A percentile compares a stretch with the other conserved stretches of the same genome.
phyloP scores from a whole-genome alignment of 305 asterid species.

The Solanum hybrid region DNA sequence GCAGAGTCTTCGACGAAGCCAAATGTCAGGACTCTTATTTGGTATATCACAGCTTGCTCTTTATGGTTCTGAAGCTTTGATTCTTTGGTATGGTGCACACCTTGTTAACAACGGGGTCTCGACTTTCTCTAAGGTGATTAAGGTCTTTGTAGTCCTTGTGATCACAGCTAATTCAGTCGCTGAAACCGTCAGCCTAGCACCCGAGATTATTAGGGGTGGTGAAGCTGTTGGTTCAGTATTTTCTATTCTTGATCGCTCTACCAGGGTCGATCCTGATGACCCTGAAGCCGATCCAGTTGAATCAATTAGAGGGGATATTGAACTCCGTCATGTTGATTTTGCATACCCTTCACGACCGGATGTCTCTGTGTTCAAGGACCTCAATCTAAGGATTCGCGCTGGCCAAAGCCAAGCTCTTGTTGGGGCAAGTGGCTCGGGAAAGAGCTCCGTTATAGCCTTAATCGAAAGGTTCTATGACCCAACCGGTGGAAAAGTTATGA shows the following conservation, averaged over 20 bases:
- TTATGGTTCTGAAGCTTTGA: conserved; percentile 79
- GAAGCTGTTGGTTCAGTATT: conserved; percentile 93
- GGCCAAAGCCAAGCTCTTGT: conserved; percentile 98
- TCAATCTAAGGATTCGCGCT: conserved; percentile 76
- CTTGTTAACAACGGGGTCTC: conserved; percentile 70
- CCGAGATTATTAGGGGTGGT: conserved; percentile 88
- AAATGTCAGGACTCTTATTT: conserved; percentile 59
- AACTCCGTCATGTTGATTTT: conserved; percentile 85
- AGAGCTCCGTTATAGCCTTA: conserved; percentile 75
- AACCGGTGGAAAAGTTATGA: conserved; percentile 70
- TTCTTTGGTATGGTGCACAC: conserved; percentile 88
- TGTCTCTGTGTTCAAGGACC: conserved; percentile 71
- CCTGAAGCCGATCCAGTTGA: conserved; percentile 67
- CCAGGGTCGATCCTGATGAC: conserved; percentile 78
- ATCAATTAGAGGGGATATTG: conserved; percentile 81
- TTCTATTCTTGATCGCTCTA: conserved; percentile 70
- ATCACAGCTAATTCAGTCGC: conserved; percentile 94
- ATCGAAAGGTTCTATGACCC: conserved; percentile 92
- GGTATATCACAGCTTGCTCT: conserved; percentile 98
- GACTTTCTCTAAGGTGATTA: conserved; percentile 85
- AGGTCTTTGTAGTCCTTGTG: conserved; percentile 85
- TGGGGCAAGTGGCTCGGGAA: conserved; percentile 94
- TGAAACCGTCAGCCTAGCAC: conserved; percentile 90
- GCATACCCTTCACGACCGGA: conserved; percentile 93
- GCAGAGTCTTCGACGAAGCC: conserved; percentile 71